Conservation (phyloP, 1,139 yeast genomes). For the Yamadazyma atmosphaerica region DNA sequence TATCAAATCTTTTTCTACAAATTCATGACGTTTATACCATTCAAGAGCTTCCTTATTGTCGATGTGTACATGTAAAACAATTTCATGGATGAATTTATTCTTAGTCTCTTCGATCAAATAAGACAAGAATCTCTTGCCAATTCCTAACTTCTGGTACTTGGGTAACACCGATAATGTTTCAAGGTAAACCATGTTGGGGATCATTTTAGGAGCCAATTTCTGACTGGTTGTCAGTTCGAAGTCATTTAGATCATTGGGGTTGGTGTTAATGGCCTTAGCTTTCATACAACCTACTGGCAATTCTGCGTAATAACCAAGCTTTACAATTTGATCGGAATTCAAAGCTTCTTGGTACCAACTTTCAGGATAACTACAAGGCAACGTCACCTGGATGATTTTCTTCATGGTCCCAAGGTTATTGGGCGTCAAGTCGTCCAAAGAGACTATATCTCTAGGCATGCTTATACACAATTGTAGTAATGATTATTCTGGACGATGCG, state of each 20-base stretch:
- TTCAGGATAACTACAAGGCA: slow-evolving; percentile 45
- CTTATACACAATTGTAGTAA: neutral
- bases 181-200: slow-evolving; percentile 58
- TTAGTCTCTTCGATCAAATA: slow-evolving; percentile 57
- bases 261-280: slow-evolving; percentile 44
- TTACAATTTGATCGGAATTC: slow-evolving; percentile 33
- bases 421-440: slow-evolving; percentile 55
- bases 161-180: slow-evolving; percentile 67
- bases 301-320: slow-evolving; percentile 58
- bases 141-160: slow-evolving; percentile 58
- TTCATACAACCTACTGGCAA: slow-evolving; percentile 73
- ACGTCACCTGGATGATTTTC: slow-evolving; percentile 44
- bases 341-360: slow-evolving; percentile 46
- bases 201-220: slow-evolving; percentile 30
- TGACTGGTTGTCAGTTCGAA: slow-evolving; percentile 25
- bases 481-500: neutral
- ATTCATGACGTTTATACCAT: slow-evolving; percentile 62
- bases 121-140: slow-evolving; percentile 60
- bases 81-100: slow-evolving; percentile 51
- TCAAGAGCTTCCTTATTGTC: slow-evolving; percentile 44
- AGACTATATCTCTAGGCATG: slow-evolving; percentile 34
- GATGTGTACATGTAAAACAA: slow-evolving; percentile 60
- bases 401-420: slow-evolving; percentile 56
- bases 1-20: slow-evolving; percentile 37
- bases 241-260: slow-evolving; percentile 19